Base-by-base conservation (phyloP, 2,329 filamentous ascomycete genomes). In the Cryphonectria carpinicola region DNA sequence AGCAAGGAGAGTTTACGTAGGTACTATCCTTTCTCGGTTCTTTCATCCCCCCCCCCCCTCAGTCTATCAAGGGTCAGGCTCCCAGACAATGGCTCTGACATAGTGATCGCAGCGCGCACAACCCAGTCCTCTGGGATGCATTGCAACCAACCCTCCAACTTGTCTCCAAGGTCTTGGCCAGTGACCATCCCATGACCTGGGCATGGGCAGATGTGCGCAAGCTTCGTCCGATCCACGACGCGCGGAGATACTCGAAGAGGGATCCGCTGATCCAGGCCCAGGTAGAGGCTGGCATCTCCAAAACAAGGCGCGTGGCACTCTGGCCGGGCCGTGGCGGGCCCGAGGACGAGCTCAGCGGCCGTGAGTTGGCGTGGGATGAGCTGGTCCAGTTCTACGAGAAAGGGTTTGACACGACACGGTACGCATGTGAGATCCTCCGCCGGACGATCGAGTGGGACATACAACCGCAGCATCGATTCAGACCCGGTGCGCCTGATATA, bases 91-190 rank as follows among this genome's bases (percentile, higher is more conserved):
- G 37, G 11, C 41, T 25, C 25, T 39, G 14, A 35, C 60, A 32
- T 7, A 4, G 4, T 17, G 41, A 19, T 22, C 25, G 49, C 13
- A 41, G 58, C 19, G 64, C 35, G 25, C 35, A 43, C 19, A 28
- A 67, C n/a, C 37, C 32, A 13, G 22, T n/a, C 54, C 35, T 73
- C 10, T 71, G 71, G 71, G 41, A 65, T 10, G 71, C 71, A 1
- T 28, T 73, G 28, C 71, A 73, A 13, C 71, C 71, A 7, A 43
- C 69, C 6, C 66, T 73, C 13, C 71, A 71, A 35, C 8, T 73
- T n/a, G 66, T 69, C 25, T 61, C 69, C 5, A 68, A 54, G 8
- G 11, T 73, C 25, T 67, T 71, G 11, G 28, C 61, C 60, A 67
- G 69, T 28, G 58, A 73, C 4, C 71, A 71, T 41, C 69, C 71